Evolutionary conservation across 805 yeast species (phyloP), one percentile per base, ranked within the genome.

Genomic region (Pichia scutulata): DNA sequence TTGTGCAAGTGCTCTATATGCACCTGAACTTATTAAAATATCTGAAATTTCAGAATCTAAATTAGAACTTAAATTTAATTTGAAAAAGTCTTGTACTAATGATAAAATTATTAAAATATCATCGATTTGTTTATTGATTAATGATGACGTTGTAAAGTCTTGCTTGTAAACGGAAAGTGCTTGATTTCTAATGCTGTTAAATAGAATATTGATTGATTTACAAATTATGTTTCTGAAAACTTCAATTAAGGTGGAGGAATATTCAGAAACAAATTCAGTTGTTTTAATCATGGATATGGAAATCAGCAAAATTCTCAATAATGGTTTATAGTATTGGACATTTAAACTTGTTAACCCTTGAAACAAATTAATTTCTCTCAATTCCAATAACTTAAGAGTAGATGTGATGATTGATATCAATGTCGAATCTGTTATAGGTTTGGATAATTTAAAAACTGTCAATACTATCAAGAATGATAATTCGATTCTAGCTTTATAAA

Each of bases 51-150:
- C 75, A 5, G 70, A 55, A 42, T 75, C 73, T 51, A 84, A 70
- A 16, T 72, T 70, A 0, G 67, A 56, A 0, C 83, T 72, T 2
- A 80, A 72, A 1, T 75, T 72, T 41, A 82, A 61, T 9, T 65
- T 66, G 16, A 81, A 72, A 51, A 84, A 74, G 3, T 77, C 71
- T 55, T 84, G 78, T 61, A 84, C 71, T n/a, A 86, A 68, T 0
- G 87, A 78, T 13, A 86, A 71, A 10, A 86, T 69, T 54, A 86
- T 66, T 37, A 78, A 68, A 39, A 86, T 62, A 60, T 87, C 93
- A 54, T 84, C 89, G 24, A 82, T 71, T 55, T 76, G 77, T 24
- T 76, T 78, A 39, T 69, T 66, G 47, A 78, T 60, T 36, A 72
- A 65, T 2, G 57, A 54, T 10, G 72, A 60, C 19, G 61, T 61